Base-by-base conservation (phyloP, 2,329 filamentous ascomycete genomes). In the Verticillium zaregamsianum region DNA sequence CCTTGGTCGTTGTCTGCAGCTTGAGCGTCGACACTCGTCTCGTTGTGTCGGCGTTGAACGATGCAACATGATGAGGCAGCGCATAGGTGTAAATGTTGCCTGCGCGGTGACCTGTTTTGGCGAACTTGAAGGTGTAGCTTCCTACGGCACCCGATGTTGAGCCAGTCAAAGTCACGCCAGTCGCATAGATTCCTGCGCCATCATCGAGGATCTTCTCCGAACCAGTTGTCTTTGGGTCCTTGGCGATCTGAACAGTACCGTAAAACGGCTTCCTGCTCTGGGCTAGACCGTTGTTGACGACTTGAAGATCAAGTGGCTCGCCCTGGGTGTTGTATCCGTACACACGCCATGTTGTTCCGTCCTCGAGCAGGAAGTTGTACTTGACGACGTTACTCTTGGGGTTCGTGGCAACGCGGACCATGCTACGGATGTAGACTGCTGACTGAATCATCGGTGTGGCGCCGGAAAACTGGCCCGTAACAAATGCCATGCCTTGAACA, bases 181-280 rank as follows among this genome's bases (percentile, higher is more conserved):
- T 81, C 0, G 91, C 80, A 70, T 91, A 95, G 0, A 86, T 83
- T 11, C 91, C 91, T 37, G 84, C 84, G 20, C 89, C 85, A 52
- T 77, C 78, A 73, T 95, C 91, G 68, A 90, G 92, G 3, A 89
- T 70, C 0, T 76, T 74, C 71, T 92, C 89, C 0, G 60, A 63
- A 2, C 17, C 82, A 81, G 45, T 77, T 75, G 32, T 77, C 75
- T 39, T 45, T 3, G 88, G 85, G 55, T 89, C 83, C 72, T 93
- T 94, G 1, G 90, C 86, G n/a, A 95, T 79, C 69, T 96, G 92
- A n/a, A 96, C 83, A 0, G 83, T 83, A 9, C 92, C 92, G 55
- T 81, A 82, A 74, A 92, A 96, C 1, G 82, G 81, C 1, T 76
- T 75, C 14, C 81, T 81, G 1, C 89, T 87, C 59, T 82, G 79